Conservation (phyloP, 2,329 filamentous ascomycete species). For the Westerdykella ornata region DNA sequence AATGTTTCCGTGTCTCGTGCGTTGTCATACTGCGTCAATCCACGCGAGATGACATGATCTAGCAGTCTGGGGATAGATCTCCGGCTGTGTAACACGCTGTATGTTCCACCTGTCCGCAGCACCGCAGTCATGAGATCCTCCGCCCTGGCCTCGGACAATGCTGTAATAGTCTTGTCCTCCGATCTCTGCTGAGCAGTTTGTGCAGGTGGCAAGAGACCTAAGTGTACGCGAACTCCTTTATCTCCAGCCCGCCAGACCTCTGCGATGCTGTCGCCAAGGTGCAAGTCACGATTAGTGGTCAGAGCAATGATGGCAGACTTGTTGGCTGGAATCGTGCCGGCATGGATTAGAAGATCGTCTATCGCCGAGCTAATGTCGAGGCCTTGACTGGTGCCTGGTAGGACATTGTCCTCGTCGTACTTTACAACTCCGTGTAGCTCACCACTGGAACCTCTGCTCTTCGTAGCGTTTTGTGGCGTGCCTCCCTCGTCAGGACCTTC, state of each 20-base stretch:
- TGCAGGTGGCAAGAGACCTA: constrained; percentile 12
- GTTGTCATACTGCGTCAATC: constrained; percentile 19
- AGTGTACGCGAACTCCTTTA: constrained; percentile 16
- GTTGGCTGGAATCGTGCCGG: constrained; percentile 10
- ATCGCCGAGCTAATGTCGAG: constrained; percentile 13
- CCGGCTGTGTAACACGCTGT: constrained; percentile 13
- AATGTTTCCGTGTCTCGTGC: constrained; percentile 17
- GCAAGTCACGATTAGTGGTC: constrained; percentile 9
- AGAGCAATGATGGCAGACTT: constrained; percentile 16
- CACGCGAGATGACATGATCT: constrained; percentile 16
- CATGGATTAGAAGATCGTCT: constrained; percentile 9
- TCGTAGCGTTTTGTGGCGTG: constrained; percentile 13
- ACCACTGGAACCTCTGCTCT: constrained; percentile 12
- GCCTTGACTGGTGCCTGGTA: constrained; percentile 6
- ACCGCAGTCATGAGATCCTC: constrained; percentile 19
- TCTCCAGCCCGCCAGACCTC: constrained; percentile 16
- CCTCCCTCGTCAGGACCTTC: constrained; percentile 11
- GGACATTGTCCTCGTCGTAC: neutral
- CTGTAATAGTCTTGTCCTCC: neutral
- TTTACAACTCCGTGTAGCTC: constrained; percentile 5
- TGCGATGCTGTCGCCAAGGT: constrained; percentile 14
- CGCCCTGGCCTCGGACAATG: constrained; percentile 3
- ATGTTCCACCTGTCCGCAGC: constrained; percentile 18
- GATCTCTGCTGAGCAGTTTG: neutral
- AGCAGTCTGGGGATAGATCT: constrained; percentile 12